These are phyloP conservation scores for Phlebopus sp. DNA, from an alignment of 1,284 basidiomycete genomes.

Conservation along the genomic window DNA sequence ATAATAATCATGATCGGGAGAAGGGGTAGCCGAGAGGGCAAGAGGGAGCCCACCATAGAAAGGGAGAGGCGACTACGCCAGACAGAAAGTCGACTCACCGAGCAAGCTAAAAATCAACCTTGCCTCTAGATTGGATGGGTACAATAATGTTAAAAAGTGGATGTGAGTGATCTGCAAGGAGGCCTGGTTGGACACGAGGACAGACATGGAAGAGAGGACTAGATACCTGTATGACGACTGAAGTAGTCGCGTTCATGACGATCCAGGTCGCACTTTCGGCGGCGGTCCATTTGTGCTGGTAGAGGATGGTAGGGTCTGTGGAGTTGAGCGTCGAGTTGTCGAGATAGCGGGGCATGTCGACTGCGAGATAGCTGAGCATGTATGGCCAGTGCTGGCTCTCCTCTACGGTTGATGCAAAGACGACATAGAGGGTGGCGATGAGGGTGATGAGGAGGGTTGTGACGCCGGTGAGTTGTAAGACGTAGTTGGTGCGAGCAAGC, in stretches of 20 bases:
- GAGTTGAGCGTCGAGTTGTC: slow-evolving; percentile 19
- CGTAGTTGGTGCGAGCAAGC: slow-evolving; percentile 88
- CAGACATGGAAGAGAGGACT: not conserved
- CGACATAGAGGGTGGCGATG: slow-evolving; percentile 74
- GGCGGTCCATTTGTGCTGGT: slow-evolving; percentile 57
- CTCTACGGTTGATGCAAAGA: slow-evolving; percentile 58
- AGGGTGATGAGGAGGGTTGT: slow-evolving; percentile 75
- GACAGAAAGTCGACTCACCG: slow-evolving; percentile 41
- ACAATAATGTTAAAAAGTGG: slow-evolving; percentile 95
- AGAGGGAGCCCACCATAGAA: not conserved
- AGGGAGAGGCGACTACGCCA: not conserved
- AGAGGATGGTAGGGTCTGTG: slow-evolving; percentile 26
- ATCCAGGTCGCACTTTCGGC: slow-evolving; percentile 80
- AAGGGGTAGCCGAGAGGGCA: too few relatives aligned
- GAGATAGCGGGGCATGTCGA: slow-evolving; percentile 69
- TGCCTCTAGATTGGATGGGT: slow-evolving; percentile 90
- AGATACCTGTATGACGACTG: slow-evolving; percentile 80
- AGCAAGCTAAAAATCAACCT: slow-evolving; percentile 86
- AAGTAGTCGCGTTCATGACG: slow-evolving; percentile 83
- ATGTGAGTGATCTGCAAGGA: slow-evolving; percentile 86
- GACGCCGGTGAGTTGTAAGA: slow-evolving; percentile 84
- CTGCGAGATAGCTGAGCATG: slow-evolving; percentile 89
- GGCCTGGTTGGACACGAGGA: not conserved
- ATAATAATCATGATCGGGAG: too few relatives aligned
- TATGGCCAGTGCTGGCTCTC: slow-evolving; percentile 87